Percentiles rank a stretch among this genome's conserved stretches.
Conservation (phyloP, 1,284 basidiomycete species). For the Puccinia novopanici region DNA sequence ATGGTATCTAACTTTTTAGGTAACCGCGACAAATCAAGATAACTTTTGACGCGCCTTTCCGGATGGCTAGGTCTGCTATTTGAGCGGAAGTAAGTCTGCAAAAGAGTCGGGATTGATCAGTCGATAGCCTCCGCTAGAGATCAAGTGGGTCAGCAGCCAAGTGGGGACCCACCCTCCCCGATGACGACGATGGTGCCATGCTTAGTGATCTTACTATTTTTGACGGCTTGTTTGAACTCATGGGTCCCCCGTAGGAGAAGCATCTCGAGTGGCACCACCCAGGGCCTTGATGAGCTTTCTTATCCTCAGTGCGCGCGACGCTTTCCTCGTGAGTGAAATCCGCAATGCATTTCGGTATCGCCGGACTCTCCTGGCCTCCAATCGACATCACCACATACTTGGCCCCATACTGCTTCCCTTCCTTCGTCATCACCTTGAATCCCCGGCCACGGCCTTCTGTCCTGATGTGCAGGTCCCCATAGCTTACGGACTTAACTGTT, state of each 20-base stretch:
- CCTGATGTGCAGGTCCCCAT: conserved; percentile 33
- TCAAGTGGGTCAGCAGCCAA: neutral
- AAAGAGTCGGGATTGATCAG: neutral
- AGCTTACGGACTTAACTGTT: conserved; percentile 18
- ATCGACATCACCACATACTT: conserved; percentile 50
- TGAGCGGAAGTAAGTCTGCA: conserved; percentile 46
- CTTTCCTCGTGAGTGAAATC: neutral
- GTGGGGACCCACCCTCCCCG: conserved; percentile 40
- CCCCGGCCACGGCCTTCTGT: conserved; percentile 28
- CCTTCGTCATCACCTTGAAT: conserved; percentile 30
- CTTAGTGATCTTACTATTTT: conserved; percentile 12
- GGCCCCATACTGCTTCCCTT: conserved; percentile 41
- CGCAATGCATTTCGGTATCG: conserved; percentile 31
- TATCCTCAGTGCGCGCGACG: neutral
- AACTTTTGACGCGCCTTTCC: conserved; percentile 40
- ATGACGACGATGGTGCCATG: conserved; percentile 42
- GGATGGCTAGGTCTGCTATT: conserved; percentile 48
- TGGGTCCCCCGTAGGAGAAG: conserved; percentile 43
- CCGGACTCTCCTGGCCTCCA: conserved; percentile 44
- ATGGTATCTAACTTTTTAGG: conserved; percentile 34
- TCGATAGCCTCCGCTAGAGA: neutral
- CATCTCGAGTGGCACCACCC: conserved; percentile 50
- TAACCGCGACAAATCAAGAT: conserved; percentile 48
- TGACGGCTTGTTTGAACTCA: conserved; percentile 45
- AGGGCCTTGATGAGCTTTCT: conserved; percentile 26